Percentiles rank a stretch among this genome's conserved stretches.
These are phyloP conservation scores for Crithidia brevicula DNA, from an alignment of 208 protist genomes.

Conservation along the genomic window DNA sequence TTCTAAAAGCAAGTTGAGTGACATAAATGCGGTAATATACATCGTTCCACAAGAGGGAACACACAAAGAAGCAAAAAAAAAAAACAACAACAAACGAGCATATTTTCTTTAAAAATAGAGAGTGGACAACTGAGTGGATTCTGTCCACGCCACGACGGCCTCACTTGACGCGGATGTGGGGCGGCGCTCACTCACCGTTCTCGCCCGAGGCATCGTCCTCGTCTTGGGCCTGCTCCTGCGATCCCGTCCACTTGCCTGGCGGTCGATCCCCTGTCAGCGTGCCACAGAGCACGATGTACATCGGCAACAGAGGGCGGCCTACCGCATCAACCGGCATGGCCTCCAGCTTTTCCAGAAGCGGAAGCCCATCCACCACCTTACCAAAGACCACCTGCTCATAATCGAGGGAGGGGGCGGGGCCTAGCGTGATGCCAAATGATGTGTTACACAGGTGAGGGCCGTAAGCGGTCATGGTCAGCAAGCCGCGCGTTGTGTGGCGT, in stretches of 20 bases:
- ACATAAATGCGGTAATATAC: not conserved
- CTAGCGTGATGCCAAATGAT: constrained; percentile 80
- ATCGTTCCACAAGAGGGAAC: not conserved
- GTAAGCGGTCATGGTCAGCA: constrained; percentile 90
- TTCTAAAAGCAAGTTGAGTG: not conserved
- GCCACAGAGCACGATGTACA: constrained; percentile 77
- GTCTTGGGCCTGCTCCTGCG: constrained; percentile 9
- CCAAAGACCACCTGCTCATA: constrained; percentile 97
- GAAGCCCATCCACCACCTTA: constrained; percentile 80
- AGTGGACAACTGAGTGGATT: not conserved
- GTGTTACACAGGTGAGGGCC: constrained; percentile 76
- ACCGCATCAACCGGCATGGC: constrained; percentile 63
- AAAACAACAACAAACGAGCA: too few relatives aligned
- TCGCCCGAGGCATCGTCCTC: constrained; percentile 18
- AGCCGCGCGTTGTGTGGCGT: constrained; percentile 78
- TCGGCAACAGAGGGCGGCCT: constrained; percentile 53
- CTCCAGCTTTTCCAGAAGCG: constrained; percentile 77
- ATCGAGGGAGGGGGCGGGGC: constrained; percentile 71
- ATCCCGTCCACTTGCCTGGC: constrained; percentile 37
- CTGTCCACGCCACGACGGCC: not conserved
- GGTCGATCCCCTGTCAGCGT: constrained; percentile 71
- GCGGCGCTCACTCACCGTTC: not conserved
- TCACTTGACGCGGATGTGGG: too few relatives aligned
- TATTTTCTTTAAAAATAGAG: not conserved
- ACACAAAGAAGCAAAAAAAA: not conserved